Evolutionary conservation across 2,329 filamentous ascomycete species (phyloP), one percentile per base, ranked within the genome.

Genomic region (Neopestalotiopsis sp.): DNA sequence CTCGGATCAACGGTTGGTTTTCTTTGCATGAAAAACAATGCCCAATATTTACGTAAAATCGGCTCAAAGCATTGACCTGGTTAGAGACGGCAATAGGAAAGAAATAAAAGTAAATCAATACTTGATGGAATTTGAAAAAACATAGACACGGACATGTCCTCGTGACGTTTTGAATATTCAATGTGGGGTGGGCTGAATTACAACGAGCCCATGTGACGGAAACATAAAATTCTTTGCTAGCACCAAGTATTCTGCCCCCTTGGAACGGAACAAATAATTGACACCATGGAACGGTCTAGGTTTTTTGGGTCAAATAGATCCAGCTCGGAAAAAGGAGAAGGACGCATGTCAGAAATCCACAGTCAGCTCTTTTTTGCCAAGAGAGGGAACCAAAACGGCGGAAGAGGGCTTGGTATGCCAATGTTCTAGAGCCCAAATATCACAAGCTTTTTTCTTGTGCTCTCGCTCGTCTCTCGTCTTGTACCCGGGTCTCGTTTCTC

Each of bases 31-130:
- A 38, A 38, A 10, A 38, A 10, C 34, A 38, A 7, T 24, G 58
- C 30, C 58, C 34, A 28, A 42, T 34, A 34, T 66, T 66, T 66
- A 66, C 63, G 63, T 66, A 66, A 66, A 57, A 10, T 38, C 20
- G 49, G 62, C 34, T 38, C 28, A 65, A 1, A 52, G 38, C 24
- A 42, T 28, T n/a, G 38, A 12, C 30, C 30, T 17, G 14, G n/a
- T 2, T 30, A 20, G 7, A 17, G 20, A 6, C 17, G 57, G 57
- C 57, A 59, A 17, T 28, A 17, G 10, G 2, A 59, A 59, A n/a
- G 1, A 52, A 52, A 12, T n/a, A 52, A n/a, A 17, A 52, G n/a
- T n/a, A 9, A 52, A 17, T n/a, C n/a, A 17, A 9, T 28, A 28
- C 24, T 28, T 28, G 7, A 52, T 17, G 9, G 45, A 17, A 52